These are phyloP conservation scores for Tricholoma sp. DNA, from an alignment of 768 basidiomycete species.

Conservation along the genomic window DNA sequence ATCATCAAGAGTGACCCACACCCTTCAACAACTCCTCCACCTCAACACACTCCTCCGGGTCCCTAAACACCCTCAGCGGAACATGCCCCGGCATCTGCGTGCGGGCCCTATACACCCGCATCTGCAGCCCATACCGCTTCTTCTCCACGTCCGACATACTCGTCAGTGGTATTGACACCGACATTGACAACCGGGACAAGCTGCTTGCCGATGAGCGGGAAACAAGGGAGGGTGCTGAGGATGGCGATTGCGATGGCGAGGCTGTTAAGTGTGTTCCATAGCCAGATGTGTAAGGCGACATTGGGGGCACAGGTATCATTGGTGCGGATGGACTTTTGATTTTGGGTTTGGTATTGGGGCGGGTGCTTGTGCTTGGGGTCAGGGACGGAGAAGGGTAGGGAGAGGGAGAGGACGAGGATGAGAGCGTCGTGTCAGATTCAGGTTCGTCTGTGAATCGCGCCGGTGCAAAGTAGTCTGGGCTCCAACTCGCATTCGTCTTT, in stretches of 20 bases:
- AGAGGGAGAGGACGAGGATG: background rate
- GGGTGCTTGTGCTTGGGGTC: background rate
- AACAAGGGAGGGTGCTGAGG: conserved; percentile 1
- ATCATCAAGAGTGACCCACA: conserved; percentile 4
- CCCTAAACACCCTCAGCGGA: conserved; percentile 58
- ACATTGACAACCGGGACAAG: conserved; percentile 2
- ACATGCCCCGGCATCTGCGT: conserved; percentile 53
- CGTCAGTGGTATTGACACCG: background rate
- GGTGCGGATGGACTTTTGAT: background rate
- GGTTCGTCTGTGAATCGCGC: background rate
- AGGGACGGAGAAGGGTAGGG: background rate
- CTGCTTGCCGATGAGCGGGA: conserved; percentile 8
- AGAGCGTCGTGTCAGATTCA: background rate
- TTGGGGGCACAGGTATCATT: background rate
- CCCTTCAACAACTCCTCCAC: conserved; percentile 37
- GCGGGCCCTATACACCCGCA: conserved; percentile 58
- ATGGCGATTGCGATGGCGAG: background rate
- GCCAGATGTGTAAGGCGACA: background rate
- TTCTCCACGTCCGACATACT: conserved; percentile 46
- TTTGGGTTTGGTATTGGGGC: background rate
- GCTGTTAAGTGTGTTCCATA: background rate
- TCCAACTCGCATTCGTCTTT: background rate
- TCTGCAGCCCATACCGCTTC: conserved; percentile 54
- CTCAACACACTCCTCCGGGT: conserved; percentile 68
- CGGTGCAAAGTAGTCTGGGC: background rate